These are phyloP conservation scores for Urtica urens DNA, from an alignment of 306 rosid species.

Conservation along the genomic window DNA sequence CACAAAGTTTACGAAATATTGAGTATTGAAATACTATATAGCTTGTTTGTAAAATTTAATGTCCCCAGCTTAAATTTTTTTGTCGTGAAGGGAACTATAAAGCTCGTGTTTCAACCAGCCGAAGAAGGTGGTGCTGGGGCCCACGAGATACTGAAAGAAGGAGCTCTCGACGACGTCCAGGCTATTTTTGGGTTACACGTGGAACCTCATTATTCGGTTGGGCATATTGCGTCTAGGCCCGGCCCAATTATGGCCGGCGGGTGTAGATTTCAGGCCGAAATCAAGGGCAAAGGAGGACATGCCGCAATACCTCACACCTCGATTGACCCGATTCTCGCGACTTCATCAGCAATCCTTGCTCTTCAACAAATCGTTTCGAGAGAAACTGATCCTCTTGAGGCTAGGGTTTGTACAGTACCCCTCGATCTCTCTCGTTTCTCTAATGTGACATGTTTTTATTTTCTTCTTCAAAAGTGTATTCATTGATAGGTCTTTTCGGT, in stretches of 20 bases:
- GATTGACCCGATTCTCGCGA: conserved; percentile 36
- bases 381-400: conserved; percentile 44
- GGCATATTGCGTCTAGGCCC: conserved; percentile 36
- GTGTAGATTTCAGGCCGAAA: conserved; percentile 30
- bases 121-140: conserved; percentile 53
- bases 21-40: too few species aligned
- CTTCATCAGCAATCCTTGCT: conserved; percentile 27
- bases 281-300: conserved; percentile 32
- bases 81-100: conserved; percentile 45
- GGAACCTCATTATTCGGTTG: conserved; percentile 17
- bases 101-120: conserved; percentile 54
- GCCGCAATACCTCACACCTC: conserved; percentile 30
- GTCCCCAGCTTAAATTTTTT: too few species aligned
- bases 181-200: conserved; percentile 46
- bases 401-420: conserved; percentile 37
- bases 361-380: conserved; percentile 49
- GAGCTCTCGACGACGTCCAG: conserved; percentile 30
- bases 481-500: conserved; percentile 30
- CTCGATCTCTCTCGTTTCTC: neutral
- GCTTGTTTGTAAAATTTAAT: too few species aligned
- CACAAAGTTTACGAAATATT: too few species aligned
- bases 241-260: conserved; percentile 36
- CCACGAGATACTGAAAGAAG: conserved; percentile 37
- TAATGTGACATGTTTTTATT: neutral
- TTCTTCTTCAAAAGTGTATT: neutral